Evolutionary conservation across 331 rosid species (phyloP), one percentile per base, ranked within the genome.

Genomic region (Spiraea crenata): DNA sequence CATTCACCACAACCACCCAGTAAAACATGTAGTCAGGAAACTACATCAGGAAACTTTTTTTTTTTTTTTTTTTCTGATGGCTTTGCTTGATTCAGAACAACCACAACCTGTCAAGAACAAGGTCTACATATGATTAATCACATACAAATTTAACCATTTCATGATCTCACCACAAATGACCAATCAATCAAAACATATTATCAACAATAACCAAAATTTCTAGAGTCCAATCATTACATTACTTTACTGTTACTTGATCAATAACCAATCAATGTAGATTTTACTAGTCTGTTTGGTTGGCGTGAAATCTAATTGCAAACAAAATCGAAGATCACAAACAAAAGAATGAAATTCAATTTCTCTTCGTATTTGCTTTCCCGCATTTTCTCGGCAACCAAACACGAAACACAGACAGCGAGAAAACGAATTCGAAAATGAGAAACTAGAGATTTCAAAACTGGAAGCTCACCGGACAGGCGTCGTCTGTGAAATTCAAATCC

Each of bases 21-120:
- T 60, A 11, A 55, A 14, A 25, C 10, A 9, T 19, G 60, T 6
- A 37, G 37, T 37, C 19, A 50, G 2, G 61, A 9, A 6, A 12
- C 72, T 67, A 67, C 72, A 67, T 51, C 72, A 67, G 38, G 49
- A 67, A 65, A 37, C 4, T 25, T 25, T 25, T 25, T 25, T 25
- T 25, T 25, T 25, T 25, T 25, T 25, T 2, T 25, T 25, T 19
- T 38, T 67, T 20, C 17, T 41, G 34, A 37, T 17, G 48, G 13
- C 39, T 0, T 35, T 12, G 57, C 72, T 51, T 8, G 61, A 51
- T 25, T 56, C 60, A 56, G 60, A 31, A 56, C 8, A 10, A 31
- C 34, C 2, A 17, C 38, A 51, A 15, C 72, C 72, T 67, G 49
- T 35, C 49, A 67, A 51, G 38, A 67, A 67, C 31, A 10, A 39